These are phyloP conservation scores for Aspergillus clavatus DNA, from an alignment of 2,329 filamentous ascomycete genomes.

Conservation along the genomic window DNA sequence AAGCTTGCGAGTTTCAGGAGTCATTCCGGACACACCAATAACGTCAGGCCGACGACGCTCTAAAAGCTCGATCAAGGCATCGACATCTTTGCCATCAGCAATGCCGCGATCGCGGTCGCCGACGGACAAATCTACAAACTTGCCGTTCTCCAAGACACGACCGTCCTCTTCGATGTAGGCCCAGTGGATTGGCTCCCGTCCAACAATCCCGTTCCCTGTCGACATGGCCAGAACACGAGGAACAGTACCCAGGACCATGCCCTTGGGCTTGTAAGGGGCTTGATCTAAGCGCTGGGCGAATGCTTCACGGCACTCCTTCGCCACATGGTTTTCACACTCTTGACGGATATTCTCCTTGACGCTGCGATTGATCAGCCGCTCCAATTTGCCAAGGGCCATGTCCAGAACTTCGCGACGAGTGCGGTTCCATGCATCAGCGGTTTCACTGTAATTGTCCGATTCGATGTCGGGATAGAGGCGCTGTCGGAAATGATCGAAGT, in stretches of 20 bases:
- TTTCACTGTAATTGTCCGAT: slow-evolving; percentile 91
- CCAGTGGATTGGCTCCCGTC: slow-evolving; percentile 76
- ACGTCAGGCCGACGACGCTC: slow-evolving; percentile 81
- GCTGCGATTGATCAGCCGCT: slow-evolving; percentile 78
- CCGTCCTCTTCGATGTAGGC: slow-evolving; percentile 92
- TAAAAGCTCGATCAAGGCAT: slow-evolving; percentile 72
- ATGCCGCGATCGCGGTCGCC: slow-evolving; percentile 63
- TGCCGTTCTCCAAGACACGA: slow-evolving; percentile 80
- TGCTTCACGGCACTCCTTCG: slow-evolving; percentile 81
- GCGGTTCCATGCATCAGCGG: slow-evolving; percentile 91
- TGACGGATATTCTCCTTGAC: slow-evolving; percentile 93
- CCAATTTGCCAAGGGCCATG: slow-evolving; percentile 72
- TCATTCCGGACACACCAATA: slow-evolving; percentile 82
- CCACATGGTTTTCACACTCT: slow-evolving; percentile 87
- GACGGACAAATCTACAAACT: slow-evolving; percentile 69
- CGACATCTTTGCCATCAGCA: slow-evolving; percentile 60
- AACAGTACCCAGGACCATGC: slow-evolving; percentile 80
- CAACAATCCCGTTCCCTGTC: slow-evolving; percentile 74
- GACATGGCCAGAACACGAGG: slow-evolving; percentile 84
- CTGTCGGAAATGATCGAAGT: slow-evolving; percentile 68
- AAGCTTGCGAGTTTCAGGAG: slow-evolving; percentile 77
- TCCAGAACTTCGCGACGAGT: slow-evolving; percentile 82
- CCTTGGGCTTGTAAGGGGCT: slow-evolving; percentile 91
- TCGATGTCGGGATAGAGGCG: slow-evolving; percentile 78
- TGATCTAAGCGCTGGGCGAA: slow-evolving; percentile 90